Base-by-base conservation (phyloP, 192 early-diverging fungal genomes). In the Linnemannia zychae region DNA sequence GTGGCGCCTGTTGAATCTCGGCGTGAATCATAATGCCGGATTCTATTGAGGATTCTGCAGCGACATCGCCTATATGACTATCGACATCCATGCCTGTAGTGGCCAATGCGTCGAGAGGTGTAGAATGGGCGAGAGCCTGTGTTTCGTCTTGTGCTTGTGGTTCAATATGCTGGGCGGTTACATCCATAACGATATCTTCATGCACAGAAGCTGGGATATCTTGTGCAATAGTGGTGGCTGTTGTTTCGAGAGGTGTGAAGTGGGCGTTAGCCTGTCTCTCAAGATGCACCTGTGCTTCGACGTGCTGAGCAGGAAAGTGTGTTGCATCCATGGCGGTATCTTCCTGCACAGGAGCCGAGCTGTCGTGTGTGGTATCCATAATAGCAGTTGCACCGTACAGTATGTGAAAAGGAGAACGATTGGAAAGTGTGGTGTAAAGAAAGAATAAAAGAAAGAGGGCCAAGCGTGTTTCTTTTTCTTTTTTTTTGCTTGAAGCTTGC, bases 161-260 rank as follows among this genome's bases (percentile, higher is more conserved):
- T 46, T 34, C 60, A 31, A 33, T 24, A 9, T 63, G 60, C 11
- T 73, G 71, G 17, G 31, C 33, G 60, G 71, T 72, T 7, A 31
- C 24, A 18, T 79, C 78, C 78, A 79, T 79, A 22, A 74, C 22
- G 18, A 38, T 79, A 46, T 79, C 78, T n/a, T 79, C 78, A 46
- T 67, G 34, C 22, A 63, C 46, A 12, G 38, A 4, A 11, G 34
- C 71, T 20, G 53, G 67, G 15, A 1, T 48, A 2, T 70, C 73
- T 18, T 67, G 44, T 28, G 37, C 31, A 15, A 60, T 52, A 24
- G n/a, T 57, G 5, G 66, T 53, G n/a, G 33, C 37, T 4, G 73
- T 5, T 36, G 44, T 12, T 1, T 40, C 78, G 49, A 57, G 22
- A 3, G n/a, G 31, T 18, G n/a, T 46, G 18, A 49, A 49, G 31